phyloP scores from a whole-genome alignment of 2,329 filamentous ascomycete species.

The Pestalotiopsis sp. region DNA sequence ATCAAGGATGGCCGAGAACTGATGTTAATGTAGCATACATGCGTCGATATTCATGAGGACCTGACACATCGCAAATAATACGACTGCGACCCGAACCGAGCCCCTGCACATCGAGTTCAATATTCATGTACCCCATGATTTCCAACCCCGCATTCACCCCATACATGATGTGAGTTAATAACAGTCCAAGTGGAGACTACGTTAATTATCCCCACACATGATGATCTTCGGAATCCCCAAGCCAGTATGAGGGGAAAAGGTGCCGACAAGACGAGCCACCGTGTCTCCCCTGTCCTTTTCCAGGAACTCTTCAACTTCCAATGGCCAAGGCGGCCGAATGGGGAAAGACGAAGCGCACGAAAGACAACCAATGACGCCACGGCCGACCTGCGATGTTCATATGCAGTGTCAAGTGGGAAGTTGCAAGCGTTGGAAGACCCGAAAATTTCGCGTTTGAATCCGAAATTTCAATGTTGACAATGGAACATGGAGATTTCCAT shows the following conservation, averaged over 20 bases:
- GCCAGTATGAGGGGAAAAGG: neutral
- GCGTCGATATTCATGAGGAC: neutral
- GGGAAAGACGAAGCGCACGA: neutral
- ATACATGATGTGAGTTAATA: neutral
- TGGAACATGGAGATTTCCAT: neutral
- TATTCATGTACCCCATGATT: neutral
- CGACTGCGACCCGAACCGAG: too few species aligned
- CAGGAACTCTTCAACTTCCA: neutral
- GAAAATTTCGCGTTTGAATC: too few species aligned
- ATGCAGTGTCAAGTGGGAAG: neutral
- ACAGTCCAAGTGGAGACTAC: neutral
- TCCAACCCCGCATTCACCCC: neutral
- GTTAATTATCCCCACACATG: neutral
- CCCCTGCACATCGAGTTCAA: neutral
- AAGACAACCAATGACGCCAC: neutral
- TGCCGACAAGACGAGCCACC: neutral
- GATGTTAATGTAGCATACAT: neutral
- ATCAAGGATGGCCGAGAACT: neutral
- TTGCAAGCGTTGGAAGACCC: neutral
- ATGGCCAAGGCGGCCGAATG: neutral
- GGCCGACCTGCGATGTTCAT: neutral
- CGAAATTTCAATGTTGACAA: neutral
- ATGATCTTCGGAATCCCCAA: neutral
- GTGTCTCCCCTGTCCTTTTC: neutral
- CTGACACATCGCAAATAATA: too few species aligned